Evolutionary conservation across 345 rosid species (phyloP).

Genomic region (Rhodamnia argentea): DNA sequence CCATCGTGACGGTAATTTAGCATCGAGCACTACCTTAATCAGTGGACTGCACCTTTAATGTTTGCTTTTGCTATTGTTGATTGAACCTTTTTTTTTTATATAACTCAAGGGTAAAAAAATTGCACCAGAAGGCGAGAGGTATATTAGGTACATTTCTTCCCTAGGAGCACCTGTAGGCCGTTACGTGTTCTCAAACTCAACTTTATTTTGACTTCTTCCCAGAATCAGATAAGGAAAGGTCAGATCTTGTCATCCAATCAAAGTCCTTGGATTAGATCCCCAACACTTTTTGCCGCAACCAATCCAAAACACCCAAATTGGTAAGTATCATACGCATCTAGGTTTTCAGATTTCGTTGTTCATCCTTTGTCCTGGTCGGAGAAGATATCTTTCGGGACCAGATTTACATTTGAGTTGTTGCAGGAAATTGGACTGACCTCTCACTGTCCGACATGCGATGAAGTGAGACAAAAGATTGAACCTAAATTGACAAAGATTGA

Average conservation of each 20-base stretch:
- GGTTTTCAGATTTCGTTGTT: background rate
- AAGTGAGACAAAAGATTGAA: background rate
- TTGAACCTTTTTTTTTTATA: too few species aligned
- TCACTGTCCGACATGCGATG: background rate
- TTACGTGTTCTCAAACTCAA: background rate
- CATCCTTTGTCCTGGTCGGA: background rate
- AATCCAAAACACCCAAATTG: background rate
- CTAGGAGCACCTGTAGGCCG: background rate
- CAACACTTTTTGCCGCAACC: background rate
- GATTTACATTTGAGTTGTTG: background rate
- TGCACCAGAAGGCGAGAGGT: too few species aligned
- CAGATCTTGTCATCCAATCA: background rate
- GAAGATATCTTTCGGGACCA: background rate
- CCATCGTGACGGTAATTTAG: background rate
- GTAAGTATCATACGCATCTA: background rate
- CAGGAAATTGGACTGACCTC: background rate
- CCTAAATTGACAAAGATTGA: too few species aligned
- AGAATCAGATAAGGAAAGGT: background rate
- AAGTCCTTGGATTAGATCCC: background rate
- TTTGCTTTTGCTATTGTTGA: too few species aligned
- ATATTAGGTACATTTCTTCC: background rate
- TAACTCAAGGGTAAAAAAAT: too few species aligned
- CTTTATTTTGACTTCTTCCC: background rate
- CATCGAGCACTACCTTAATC: background rate
- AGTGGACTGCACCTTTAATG: background rate